A percentile compares a stretch with the other conserved stretches of the same genome.
These are phyloP conservation scores for Babesia gibsoni DNA, from an alignment of 169 alveolate genomes.

Conservation along the genomic window DNA sequence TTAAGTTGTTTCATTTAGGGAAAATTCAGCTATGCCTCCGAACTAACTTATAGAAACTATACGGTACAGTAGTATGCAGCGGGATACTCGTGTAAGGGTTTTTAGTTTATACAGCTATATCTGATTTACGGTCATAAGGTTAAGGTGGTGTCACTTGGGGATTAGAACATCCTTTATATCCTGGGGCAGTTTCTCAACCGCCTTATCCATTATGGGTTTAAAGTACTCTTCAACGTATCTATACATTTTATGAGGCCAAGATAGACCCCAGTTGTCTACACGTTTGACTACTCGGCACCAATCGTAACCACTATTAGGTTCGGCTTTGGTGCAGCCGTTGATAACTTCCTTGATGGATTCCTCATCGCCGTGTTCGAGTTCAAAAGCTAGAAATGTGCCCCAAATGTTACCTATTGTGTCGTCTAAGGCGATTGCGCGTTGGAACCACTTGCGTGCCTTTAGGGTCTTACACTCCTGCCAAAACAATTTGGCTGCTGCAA, in stretches of 20 bases:
- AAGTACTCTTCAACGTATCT: slow-evolving; percentile 51
- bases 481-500: slow-evolving; percentile 89
- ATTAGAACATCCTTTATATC: slow-evolving; percentile 26
- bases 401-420: slow-evolving; percentile 92
- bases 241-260: slow-evolving; percentile 70
- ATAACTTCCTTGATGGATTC: slow-evolving; percentile 72
- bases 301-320: slow-evolving; percentile 80
- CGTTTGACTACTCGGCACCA: slow-evolving; percentile 78
- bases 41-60: too few relatives aligned
- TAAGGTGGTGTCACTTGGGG: slow-evolving; percentile 20
- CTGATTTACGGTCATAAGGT: too few relatives aligned
- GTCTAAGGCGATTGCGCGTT: slow-evolving; percentile 87
- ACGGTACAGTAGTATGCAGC: too few relatives aligned
- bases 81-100: too few relatives aligned
- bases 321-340: slow-evolving; percentile 77
- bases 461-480: slow-evolving; percentile 89
- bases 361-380: slow-evolving; percentile 82
- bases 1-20: too few relatives aligned
- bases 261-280: slow-evolving; percentile 76
- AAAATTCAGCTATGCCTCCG: too few relatives aligned
- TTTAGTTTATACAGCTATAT: too few relatives aligned
- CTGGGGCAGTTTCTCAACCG: slow-evolving; percentile 14
- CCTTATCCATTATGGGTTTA: slow-evolving; percentile 8
- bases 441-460: slow-evolving; percentile 94
- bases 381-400: slow-evolving; percentile 92